Evolutionary conservation across 192 early-diverging fungal genomes (phyloP), one percentile per base, ranked within the genome.

Genomic region (Coemansia sp.): DNA sequence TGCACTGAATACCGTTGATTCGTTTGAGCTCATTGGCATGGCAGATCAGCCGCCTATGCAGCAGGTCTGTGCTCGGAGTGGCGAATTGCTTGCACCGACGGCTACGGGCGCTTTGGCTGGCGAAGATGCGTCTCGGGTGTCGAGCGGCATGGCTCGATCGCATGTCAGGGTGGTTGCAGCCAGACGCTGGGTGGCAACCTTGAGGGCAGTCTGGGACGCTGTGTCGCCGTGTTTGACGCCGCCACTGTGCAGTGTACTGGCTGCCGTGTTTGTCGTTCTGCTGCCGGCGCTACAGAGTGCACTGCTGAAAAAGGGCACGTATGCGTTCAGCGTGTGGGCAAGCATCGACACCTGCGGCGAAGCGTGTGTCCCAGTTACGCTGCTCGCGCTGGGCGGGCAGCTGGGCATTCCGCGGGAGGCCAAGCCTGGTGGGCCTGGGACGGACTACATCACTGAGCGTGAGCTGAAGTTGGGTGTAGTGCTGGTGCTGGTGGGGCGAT

Each of bases 341-440:
- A 85, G 87, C 16, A 71, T 93, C 18, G 87, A 89, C 13, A 76
- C 62, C 5, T 88, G 89, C 63, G 90, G 92, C 10, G 75, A 84
- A 11, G 89, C 88, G 3, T 88, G 88, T 20, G 86, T 93, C 10
- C 91, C 91, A 0, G 63, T 90, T 36, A 90, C 90, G 26, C 69
- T 93, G 26, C 72, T 90, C 2, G 86, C 88, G 59, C 73, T 92
- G 2, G 92, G 92, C 9, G 86, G 86, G 7, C 90, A 92, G 60
- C 62, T 89, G 48, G 67, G 59, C 20, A 48, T 50, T 26, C 53
- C 53, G 50, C 48, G 35, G 2, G 42, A 45, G 1, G 39, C 58
- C n/a, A 38, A 46, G 7, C n/a, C 40, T 2, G 48, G 7, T 6
- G 34, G 24, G 36, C 3, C 38, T 36, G n/a, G 35, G 6, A 42